phyloP scores from a whole-genome alignment of 345 rosid genomes.

The Bruguiera gymnorhiza region DNA sequence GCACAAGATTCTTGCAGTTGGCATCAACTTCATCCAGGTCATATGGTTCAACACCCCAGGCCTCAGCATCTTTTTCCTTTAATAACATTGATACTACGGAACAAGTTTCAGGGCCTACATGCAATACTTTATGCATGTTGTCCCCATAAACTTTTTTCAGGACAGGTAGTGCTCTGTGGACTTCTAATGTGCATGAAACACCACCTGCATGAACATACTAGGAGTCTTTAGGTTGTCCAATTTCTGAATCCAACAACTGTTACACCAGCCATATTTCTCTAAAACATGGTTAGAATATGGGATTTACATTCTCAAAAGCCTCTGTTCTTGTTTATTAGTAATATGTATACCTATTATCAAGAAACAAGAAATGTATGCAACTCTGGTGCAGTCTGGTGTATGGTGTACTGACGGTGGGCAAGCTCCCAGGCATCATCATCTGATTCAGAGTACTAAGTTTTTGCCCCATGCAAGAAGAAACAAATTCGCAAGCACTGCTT shows the following conservation, averaged over 20 bases:
- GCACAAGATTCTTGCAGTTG: conserved; percentile 75
- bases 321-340: no score
- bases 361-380: no score
- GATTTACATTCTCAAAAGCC: no score
- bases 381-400: no score
- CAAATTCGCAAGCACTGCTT: no score
- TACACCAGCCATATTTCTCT: neutral
- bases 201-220: conserved; percentile 45
- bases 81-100: conserved; percentile 73
- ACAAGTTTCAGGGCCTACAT: conserved; percentile 95
- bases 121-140: conserved; percentile 85
- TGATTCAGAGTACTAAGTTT: no score
- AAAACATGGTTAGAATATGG: no score
- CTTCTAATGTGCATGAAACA: conserved; percentile 75
- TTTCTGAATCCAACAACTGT: neutral
- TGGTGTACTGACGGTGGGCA: no score
- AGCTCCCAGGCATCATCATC: no score
- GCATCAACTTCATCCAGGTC: conserved; percentile 89
- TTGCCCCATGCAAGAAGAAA: no score
- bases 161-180: conserved; percentile 72
- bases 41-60: conserved; percentile 98
- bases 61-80: conserved; percentile 89
- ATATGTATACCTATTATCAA: no score
- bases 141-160: conserved; percentile 87
- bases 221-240: conserved; percentile 1